Evolutionary conservation across 495 filamentous ascomycete genomes (phyloP).

Genomic region (Penicillium arizonense): DNA sequence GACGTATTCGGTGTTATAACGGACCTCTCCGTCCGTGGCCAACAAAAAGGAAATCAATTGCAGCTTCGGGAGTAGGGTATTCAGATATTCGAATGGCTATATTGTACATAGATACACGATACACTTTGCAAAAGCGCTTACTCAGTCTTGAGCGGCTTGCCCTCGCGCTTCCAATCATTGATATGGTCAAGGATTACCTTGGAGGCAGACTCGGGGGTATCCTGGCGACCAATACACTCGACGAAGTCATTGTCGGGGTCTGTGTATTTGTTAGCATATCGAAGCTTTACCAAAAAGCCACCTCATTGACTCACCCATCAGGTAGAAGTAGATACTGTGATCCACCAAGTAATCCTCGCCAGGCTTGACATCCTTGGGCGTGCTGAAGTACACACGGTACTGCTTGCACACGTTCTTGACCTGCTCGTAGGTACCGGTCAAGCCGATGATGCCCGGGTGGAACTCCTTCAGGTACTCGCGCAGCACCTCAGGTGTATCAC

Average conservation of each 20-base stretch:
- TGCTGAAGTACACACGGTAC: slow-evolving; percentile 96
- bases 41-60: neutral
- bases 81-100: slow-evolving; percentile 17
- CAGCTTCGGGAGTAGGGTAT: slow-evolving; percentile 26
- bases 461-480: slow-evolving; percentile 88
- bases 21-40: too few relatives aligned
- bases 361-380: slow-evolving; percentile 78
- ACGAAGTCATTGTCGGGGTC: slow-evolving; percentile 98
- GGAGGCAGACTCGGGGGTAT: slow-evolving; percentile 82
- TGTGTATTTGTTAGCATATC: slow-evolving; percentile 25
- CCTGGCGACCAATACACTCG: slow-evolving; percentile 91
- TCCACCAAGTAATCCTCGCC: slow-evolving; percentile 97
- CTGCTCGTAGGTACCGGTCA: slow-evolving; percentile 92
- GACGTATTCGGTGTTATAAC: neutral
- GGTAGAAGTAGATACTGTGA: slow-evolving; percentile 98
- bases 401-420: slow-evolving; percentile 89
- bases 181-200: slow-evolving; percentile 84
- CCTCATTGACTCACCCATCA: slow-evolving; percentile 69
- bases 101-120: slow-evolving; percentile 31
- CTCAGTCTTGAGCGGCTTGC: slow-evolving; percentile 42
- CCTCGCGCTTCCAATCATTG: slow-evolving; percentile 76
- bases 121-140: slow-evolving; percentile 17
- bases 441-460: slow-evolving; percentile 79
- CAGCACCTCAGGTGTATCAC: slow-evolving; percentile 82
- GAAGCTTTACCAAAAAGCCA: neutral